Evolutionary conservation across 2,329 filamentous ascomycete genomes (phyloP).

Genomic region (Aspergillus aculeatinus): DNA sequence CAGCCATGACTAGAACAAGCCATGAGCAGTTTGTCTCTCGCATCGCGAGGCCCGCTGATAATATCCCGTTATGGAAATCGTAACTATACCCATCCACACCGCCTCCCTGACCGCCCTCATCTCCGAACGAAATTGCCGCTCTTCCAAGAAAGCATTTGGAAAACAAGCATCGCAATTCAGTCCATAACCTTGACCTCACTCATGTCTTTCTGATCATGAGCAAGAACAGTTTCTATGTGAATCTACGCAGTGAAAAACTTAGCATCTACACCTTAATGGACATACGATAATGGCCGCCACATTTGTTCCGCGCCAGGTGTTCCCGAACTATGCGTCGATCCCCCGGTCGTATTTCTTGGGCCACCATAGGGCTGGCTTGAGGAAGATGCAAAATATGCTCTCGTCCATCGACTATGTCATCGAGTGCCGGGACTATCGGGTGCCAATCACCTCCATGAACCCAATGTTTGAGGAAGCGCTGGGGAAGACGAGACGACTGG

Average conservation of each 20-base stretch:
- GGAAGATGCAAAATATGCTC: conserved; percentile 78
- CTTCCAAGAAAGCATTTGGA: background rate
- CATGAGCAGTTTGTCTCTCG: background rate
- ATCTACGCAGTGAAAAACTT: background rate
- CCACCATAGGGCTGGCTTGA: conserved; percentile 80
- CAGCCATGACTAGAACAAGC: background rate
- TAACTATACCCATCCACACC: background rate
- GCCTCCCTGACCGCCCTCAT: background rate
- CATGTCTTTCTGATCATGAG: conserved; percentile 7
- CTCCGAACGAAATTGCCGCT: background rate
- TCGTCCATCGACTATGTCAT: conserved; percentile 82
- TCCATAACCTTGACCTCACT: background rate
- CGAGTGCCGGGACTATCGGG: conserved; percentile 90
- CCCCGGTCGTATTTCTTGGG: conserved; percentile 91
- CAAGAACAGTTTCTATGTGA: background rate
- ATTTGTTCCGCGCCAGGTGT: conserved; percentile 73
- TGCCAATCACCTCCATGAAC: conserved; percentile 86
- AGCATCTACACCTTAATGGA: background rate
- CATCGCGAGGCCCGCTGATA: background rate
- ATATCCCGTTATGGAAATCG: background rate
- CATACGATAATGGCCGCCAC: conserved; percentile 27
- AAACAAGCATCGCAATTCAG: background rate
- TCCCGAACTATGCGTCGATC: conserved; percentile 71
- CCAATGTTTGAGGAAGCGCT: conserved; percentile 80
- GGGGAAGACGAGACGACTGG: conserved; percentile 68